phyloP scores from a whole-genome alignment of 116 monocot genomes.

The Cymodocea nodosa region DNA sequence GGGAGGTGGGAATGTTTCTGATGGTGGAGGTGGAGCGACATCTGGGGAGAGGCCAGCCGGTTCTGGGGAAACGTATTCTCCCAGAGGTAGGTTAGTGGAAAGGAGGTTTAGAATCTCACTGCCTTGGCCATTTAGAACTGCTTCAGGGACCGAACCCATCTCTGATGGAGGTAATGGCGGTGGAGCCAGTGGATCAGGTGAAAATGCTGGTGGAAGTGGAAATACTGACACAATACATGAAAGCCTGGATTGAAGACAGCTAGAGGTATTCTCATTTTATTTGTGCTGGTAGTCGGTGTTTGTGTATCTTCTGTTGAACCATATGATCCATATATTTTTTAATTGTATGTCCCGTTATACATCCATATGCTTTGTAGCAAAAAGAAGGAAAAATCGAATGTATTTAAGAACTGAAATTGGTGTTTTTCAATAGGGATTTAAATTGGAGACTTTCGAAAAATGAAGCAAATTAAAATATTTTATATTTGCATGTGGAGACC shows the following conservation, averaged over 20 bases:
- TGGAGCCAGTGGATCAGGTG: conserved; percentile 20
- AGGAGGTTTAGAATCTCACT: conserved; percentile 71
- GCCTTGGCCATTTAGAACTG: conserved; percentile 50
- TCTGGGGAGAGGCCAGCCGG: conserved; percentile 1
- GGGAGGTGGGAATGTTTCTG: conserved; percentile 2
- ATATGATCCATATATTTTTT: too few species aligned
- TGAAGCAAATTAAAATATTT: too few species aligned
- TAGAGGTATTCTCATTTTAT: conserved; percentile 9
- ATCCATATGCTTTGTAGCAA: too few species aligned
- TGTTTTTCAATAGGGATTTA: too few species aligned
- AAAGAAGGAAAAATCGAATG: too few species aligned
- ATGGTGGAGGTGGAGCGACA: conserved; percentile 4
- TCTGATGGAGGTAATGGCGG: conserved; percentile 27
- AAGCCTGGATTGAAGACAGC: conserved; percentile 36
- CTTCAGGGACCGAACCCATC: conserved; percentile 9
- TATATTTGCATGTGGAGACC: too few species aligned
- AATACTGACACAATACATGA: conserved; percentile 28
- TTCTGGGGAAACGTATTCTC: conserved; percentile 12
- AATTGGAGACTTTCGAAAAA: too few species aligned
- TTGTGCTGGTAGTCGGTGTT: background rate
- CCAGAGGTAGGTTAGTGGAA: conserved; percentile 28
- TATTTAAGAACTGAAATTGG: too few species aligned
- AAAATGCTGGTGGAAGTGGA: conserved; percentile 11
- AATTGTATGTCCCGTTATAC: too few species aligned
- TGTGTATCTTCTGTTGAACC: too few species aligned